Percentiles rank a stretch among this genome's conserved stretches.
phyloP scores from a whole-genome alignment of 1,284 basidiomycete species.

The Boletus mariae region DNA sequence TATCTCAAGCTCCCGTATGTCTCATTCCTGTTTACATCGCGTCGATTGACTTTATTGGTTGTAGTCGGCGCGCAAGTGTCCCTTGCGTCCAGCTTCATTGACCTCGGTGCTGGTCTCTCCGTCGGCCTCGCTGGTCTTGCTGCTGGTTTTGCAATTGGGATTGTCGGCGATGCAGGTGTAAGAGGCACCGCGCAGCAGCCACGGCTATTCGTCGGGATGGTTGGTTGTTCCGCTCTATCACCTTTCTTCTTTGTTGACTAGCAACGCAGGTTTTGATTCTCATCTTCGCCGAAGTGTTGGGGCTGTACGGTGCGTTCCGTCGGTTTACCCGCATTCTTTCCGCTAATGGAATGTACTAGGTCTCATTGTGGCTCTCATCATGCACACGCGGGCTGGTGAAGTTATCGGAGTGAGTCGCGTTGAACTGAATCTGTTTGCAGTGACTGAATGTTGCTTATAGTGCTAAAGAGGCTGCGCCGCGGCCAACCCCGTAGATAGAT shows the following conservation, averaged over 20 bases:
- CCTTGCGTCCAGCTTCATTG: conserved; percentile 82
- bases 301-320: conserved; percentile 57
- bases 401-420: conserved; percentile 22
- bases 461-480: conserved; percentile 17
- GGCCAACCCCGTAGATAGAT: conserved; percentile 10
- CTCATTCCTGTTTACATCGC: conserved; percentile 7
- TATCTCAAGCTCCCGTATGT: conserved; percentile 75
- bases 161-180: conserved; percentile 95
- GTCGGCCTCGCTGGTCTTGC: conserved; percentile 88
- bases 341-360: conserved; percentile 33
- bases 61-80: conserved; percentile 53
- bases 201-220: conserved; percentile 88
- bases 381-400: conserved; percentile 64
- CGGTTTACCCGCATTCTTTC: background rate
- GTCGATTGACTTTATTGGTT: conserved; percentile 32
- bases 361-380: conserved; percentile 86
- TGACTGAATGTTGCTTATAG: conserved; percentile 8
- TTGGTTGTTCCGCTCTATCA: conserved; percentile 25
- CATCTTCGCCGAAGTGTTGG: conserved; percentile 85
- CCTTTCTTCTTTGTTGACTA: conserved; percentile 9
- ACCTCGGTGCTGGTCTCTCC: conserved; percentile 85
- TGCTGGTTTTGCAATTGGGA: conserved; percentile 89
- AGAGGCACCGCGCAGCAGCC: conserved; percentile 90
- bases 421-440: background rate
- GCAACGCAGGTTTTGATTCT: conserved; percentile 58